phyloP scores from a whole-genome alignment of 2,329 filamentous ascomycete genomes.

The Thelonectria rubi region DNA sequence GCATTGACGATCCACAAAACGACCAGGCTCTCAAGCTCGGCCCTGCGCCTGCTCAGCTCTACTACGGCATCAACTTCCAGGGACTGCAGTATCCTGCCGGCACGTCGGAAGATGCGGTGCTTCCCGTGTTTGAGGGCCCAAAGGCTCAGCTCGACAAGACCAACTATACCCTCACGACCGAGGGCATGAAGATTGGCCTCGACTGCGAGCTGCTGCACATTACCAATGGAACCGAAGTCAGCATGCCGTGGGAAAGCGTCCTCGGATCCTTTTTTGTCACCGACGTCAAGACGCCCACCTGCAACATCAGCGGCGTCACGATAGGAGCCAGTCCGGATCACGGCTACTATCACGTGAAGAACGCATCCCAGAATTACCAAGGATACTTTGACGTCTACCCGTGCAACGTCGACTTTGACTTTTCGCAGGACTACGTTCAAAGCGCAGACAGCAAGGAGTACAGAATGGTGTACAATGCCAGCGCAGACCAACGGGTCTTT shows the following conservation, averaged over 20 bases:
- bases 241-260: constrained; percentile 38
- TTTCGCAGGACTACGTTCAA: constrained; percentile 27
- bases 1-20: constrained; percentile 21
- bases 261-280: constrained; percentile 35
- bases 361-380: constrained; percentile 43
- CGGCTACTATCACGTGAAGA: constrained; percentile 35
- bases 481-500: constrained; percentile 35
- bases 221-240: constrained; percentile 29
- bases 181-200: constrained; percentile 36
- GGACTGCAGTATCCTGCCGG: constrained; percentile 31
- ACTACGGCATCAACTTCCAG: constrained; percentile 33
- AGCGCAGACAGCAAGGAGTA: constrained; percentile 16
- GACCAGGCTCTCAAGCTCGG: constrained; percentile 21
- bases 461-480: constrained; percentile 31
- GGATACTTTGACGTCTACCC: constrained; percentile 36
- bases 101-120: constrained; percentile 27
- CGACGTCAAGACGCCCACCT: constrained; percentile 37
- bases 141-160: constrained; percentile 12
- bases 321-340: constrained; percentile 38
- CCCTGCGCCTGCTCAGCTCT: constrained; percentile 29
- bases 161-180: constrained; percentile 32
- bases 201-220: constrained; percentile 39
- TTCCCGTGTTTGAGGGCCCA: constrained; percentile 28
- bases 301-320: constrained; percentile 38
- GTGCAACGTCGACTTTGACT: constrained; percentile 41